Base-by-base conservation (phyloP, 148 eudicot genomes). In the Euryodendron excelsum region DNA sequence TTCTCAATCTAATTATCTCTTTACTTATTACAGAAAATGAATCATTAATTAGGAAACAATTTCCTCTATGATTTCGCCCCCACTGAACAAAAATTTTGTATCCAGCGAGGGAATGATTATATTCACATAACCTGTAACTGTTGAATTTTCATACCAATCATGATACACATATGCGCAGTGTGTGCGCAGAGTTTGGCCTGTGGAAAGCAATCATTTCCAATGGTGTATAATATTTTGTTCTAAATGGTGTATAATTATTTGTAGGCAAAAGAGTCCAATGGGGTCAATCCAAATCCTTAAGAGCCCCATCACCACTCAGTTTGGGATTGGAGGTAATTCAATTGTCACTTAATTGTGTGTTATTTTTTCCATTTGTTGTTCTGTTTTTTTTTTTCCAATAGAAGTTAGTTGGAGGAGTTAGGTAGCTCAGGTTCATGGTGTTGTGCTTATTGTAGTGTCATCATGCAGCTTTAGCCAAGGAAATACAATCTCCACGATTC, bases 401-500 rank as follows among this genome's bases (percentile, higher is more conserved):
- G 45, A 69, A 45, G 66, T 76, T 81, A 33, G 79, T 76, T 80
- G 70, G 45, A 75, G 66, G 64, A 69, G 45, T 72, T 87, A 82
- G 76, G 74, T 78, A 74, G 81, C 77, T 87, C 74, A 80, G 81
- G 73, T 80, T 25, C 33, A 78, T 78, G 60, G 67, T 59, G 69
- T 23, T 73, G 81, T 85, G 85, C 76, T 71, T 74, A 71, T 73
- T 82, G 77, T 72, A 96, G 99, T 95, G 88, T 73, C 74, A 79
- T 77, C 84, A 86, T 87, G 90, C 91, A 70, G 87, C 98, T 78
- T 87, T 90, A 76, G 81, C 86, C 86, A 96, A 93, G 86, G 99
- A 96, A 86, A 88, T 93, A 84, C 97, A 93, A 84, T 93, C 99
- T 75, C 99, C 99, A 45, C 91, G 99, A 23, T 92, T 96, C 79